Percentiles rank a stretch among this genome's conserved stretches.
Conservation (phyloP, 2,329 filamentous ascomycete species). For the Domatiomyces globalis region DNA sequence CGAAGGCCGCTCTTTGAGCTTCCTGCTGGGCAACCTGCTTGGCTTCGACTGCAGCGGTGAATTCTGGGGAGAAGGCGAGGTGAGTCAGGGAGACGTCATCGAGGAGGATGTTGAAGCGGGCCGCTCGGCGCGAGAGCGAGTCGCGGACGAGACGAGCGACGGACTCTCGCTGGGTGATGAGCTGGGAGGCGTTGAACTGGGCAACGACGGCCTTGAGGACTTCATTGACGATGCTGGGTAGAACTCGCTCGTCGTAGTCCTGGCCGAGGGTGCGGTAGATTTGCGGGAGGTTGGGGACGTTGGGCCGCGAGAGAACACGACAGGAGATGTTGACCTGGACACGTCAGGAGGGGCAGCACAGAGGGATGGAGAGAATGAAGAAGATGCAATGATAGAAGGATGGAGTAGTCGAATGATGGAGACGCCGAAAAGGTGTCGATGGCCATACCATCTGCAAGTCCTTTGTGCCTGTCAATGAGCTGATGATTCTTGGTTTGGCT, state of each 20-base stretch:
- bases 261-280: constrained; percentile 92
- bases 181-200: constrained; percentile 94
- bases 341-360: not conserved
- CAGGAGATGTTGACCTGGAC: constrained; percentile 70
- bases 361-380: not conserved
- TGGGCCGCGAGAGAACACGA: constrained; percentile 87
- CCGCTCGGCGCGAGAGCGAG: constrained; percentile 78
- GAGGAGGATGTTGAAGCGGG: constrained; percentile 90
- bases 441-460: constrained; percentile 84
- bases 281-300: constrained; percentile 76
- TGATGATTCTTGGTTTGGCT: constrained; percentile 90
- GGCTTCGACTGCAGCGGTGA: constrained; percentile 54
- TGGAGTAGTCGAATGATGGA: not conserved
- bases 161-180: constrained; percentile 98
- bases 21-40: constrained; percentile 71
- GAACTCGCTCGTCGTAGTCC: constrained; percentile 92
- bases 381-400: not conserved
- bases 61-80: constrained; percentile 55
- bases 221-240: constrained; percentile 97
- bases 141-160: constrained; percentile 84
- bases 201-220: constrained; percentile 97
- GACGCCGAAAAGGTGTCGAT: not conserved
- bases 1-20: constrained; percentile 88
- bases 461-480: constrained; percentile 94
- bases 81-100: constrained; percentile 93